Evolutionary conservation across 2,329 filamentous ascomycete genomes (phyloP), one percentile per base, ranked within the genome.

Genomic region (Lithohypha guttulata): DNA sequence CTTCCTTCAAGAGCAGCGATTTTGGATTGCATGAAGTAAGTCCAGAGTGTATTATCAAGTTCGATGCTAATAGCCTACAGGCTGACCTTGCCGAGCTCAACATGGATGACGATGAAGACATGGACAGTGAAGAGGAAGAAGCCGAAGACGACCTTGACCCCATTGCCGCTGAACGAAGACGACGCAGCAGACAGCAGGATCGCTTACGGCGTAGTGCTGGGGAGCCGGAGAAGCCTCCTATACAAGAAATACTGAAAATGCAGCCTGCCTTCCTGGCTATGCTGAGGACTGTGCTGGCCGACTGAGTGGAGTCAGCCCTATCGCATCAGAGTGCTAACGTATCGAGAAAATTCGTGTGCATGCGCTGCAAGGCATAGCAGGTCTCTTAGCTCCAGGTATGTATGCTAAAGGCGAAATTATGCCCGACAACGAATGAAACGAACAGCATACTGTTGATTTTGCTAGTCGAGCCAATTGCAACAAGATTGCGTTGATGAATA

Each of bases 11-110:
- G 53, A 79, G 81, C 15, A 76, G 74, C 34, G 91, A 98, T 62
- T 98, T 98, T 63, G 91, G 91, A 0, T 66, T 98, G 14, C 78
- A 95, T 55, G 75, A 82, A 53, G 79, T 82, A 63, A 47, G 60
- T 59, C 18, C 11, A 32, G 30, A 42, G 21, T 30, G 27, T 27
- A n/a, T 6, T 29, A 34, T 34, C 23, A 25, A 39, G 15, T 23
- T 8, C 36, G 45, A 37, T 33, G 6, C 26, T 46, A 30, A 49
- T 31, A 29, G 38, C 6, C 18, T 18, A 14, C 43, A 75, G 71
- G 62, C 63, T 55, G 91, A 96, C 56, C 66, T 96, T 10, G 76
- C 89, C 56, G 87, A 94, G 46, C 78, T 95, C 59, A 76, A 76
- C 30, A 84, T 91, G 51, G 83, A 83, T 2, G 82, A 87, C 41